Percentiles rank a stretch among this genome's conserved stretches.
phyloP scores from a whole-genome alignment of 1,284 basidiomycete species.

The Cutaneotrichosporon mucoides region DNA sequence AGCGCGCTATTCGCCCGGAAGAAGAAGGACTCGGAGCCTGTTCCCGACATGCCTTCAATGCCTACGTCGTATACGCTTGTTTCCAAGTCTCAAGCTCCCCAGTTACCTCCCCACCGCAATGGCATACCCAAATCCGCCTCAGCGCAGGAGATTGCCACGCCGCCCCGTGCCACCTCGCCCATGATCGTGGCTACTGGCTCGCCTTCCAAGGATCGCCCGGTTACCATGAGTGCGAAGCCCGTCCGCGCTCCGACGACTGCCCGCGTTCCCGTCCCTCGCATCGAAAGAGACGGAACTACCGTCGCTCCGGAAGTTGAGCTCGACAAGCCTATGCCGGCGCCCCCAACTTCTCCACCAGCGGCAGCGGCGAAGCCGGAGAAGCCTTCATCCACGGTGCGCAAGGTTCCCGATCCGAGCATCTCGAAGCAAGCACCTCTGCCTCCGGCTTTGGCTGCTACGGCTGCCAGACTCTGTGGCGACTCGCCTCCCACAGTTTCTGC shows the following conservation, averaged over 20 bases:
- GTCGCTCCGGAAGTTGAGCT: background rate
- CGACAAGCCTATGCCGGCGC: background rate
- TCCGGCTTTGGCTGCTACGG: background rate
- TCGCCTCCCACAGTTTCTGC: background rate
- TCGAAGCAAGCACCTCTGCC: background rate
- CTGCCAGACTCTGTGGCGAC: background rate
- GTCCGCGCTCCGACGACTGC: background rate
- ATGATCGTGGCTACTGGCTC: background rate
- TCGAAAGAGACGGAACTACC: background rate
- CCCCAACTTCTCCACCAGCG: background rate
- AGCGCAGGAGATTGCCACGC: background rate
- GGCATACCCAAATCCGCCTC: background rate
- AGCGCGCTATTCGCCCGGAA: slow-evolving; percentile 7
- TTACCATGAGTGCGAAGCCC: background rate
- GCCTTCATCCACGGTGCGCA: background rate
- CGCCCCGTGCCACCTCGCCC: background rate
- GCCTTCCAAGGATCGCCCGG: background rate
- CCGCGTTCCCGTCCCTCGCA: background rate
- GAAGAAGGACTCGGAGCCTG: background rate
- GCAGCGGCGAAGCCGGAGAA: background rate
- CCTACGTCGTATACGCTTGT: slow-evolving; percentile 1
- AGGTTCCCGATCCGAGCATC: slow-evolving; percentile 1
- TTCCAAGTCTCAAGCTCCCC: background rate
- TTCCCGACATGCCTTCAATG: slow-evolving; percentile 10
- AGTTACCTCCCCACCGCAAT: background rate